A percentile compares a stretch with the other conserved stretches of the same genome.
phyloP scores from a whole-genome alignment of 768 basidiomycete genomes.

The Lentinula lateritia region DNA sequence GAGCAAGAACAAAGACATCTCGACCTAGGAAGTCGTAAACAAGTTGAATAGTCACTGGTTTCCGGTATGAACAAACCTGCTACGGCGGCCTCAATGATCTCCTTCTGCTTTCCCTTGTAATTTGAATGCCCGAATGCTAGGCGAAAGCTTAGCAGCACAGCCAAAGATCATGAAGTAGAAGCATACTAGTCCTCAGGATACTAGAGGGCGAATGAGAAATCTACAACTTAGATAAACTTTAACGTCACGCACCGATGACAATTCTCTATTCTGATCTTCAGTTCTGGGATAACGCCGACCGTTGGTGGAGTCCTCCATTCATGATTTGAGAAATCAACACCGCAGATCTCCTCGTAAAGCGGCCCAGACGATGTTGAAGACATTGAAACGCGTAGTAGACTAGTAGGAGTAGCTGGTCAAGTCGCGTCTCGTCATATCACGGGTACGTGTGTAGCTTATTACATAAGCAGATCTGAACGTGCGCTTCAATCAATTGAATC shows the following conservation, averaged over 20 bases:
- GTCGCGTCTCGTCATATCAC: too few relatives aligned
- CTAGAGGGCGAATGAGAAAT: neutral
- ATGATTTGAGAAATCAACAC: too few relatives aligned
- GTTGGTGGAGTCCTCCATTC: neutral
- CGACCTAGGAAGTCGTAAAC: slow-evolving; percentile 35
- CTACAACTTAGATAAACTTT: too few relatives aligned
- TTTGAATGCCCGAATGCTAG: slow-evolving; percentile 63
- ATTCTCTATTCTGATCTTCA: slow-evolving; percentile 9
- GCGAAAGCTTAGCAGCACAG: neutral
- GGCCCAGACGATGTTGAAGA: too few relatives aligned
- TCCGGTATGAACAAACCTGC: slow-evolving; percentile 33
- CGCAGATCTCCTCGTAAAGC: too few relatives aligned
- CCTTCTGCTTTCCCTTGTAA: slow-evolving; percentile 76
- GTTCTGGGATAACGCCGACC: neutral
- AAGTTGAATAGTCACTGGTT: neutral
- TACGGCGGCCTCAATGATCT: slow-evolving; percentile 68
- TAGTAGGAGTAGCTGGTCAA: too few relatives aligned
- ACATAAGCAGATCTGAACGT: too few relatives aligned
- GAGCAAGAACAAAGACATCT: slow-evolving; percentile 77
- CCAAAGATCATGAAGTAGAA: neutral
- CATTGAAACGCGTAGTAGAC: too few relatives aligned
- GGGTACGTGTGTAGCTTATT: too few relatives aligned
- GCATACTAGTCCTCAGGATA: slow-evolving; percentile 2
- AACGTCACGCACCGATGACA: slow-evolving; percentile 12
- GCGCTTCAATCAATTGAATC: too few relatives aligned